Evolutionary conservation across 78 protist genomes (phyloP), one percentile per base, ranked within the genome.

Genomic region (Pigoraptor vietnamica): DNA sequence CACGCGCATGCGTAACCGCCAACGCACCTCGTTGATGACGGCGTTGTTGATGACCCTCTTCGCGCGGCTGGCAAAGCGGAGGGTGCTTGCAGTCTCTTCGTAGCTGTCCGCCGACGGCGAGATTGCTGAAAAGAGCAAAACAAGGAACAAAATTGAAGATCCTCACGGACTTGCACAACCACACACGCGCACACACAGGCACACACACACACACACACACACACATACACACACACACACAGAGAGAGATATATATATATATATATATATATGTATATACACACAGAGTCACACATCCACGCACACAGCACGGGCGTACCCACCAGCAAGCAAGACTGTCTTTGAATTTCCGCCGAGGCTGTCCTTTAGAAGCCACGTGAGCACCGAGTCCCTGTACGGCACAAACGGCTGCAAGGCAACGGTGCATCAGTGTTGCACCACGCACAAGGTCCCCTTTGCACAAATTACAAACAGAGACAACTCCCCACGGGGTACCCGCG

Each of bases 11-110:
- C n/a, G n/a, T n/a, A n/a, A n/a, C n/a, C n/a, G n/a, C n/a, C n/a
- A 83, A 9, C 87, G 39, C 6, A 83, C 87, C 87, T 88, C 90
- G 89, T 92, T 92, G 84, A 92, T 90, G 0, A 81, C 35, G 84
- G 93, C 93, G 24, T 25, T 0, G 89, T 93, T 93, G 55, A 87
- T 37, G 81, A 93, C 91, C 29, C 55, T 81, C 90, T 87, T 91
- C 32, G 95, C 95, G 33, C 92, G 90, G 33, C 48, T 83, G 1
- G 93, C 92, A 48, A 90, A 93, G 38, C 88, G 94, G 40, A 89
- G 39, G 0, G 91, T 89, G 84, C 36, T 39, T 32, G 55, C 33
- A 1, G 94, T 79, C 48, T 92, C 94, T 32, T 92, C 91, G 48
- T 25, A 86, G 32, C 29, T 55, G 40, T 6, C 1, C n/a, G 2